Percentiles rank a stretch among this genome's conserved stretches.
Conservation (phyloP, 75 land plant species). For the Cryptomeria japonica region DNA sequence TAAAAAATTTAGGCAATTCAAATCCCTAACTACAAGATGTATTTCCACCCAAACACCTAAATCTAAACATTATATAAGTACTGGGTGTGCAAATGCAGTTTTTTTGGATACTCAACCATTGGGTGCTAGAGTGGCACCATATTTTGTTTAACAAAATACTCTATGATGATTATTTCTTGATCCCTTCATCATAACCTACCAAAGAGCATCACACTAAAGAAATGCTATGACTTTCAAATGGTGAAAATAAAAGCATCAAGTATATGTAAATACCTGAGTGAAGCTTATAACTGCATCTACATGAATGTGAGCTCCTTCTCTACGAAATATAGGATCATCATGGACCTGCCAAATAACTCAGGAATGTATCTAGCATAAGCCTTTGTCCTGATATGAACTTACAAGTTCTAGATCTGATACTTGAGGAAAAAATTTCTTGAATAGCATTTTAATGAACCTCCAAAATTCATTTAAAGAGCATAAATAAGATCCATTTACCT, state of each 20-base stretch:
- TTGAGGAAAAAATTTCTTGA: background rate
- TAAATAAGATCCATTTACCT: conserved; percentile 33
- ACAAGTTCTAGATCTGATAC: background rate
- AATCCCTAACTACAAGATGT: background rate
- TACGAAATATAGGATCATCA: conserved; percentile 85
- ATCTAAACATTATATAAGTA: background rate
- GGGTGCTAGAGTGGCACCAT: background rate
- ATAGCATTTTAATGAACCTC: background rate
- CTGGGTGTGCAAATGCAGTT: background rate
- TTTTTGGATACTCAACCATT: background rate
- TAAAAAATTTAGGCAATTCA: background rate
- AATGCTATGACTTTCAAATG: background rate
- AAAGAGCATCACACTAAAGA: background rate
- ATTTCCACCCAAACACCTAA: background rate
- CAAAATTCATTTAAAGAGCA: background rate
- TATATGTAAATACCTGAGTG: conserved; percentile 55
- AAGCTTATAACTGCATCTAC: conserved; percentile 83
- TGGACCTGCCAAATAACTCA: conserved; percentile 50
- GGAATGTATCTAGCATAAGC: background rate
- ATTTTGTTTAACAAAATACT: background rate
- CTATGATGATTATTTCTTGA: background rate
- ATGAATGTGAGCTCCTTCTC: conserved; percentile 92
- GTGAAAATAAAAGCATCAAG: background rate
- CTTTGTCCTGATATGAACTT: background rate
- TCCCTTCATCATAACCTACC: background rate